Evolutionary conservation across 2,329 filamentous ascomycete species (phyloP), one percentile per base, ranked within the genome.

Genomic region (Aspergillus alliaceus): DNA sequence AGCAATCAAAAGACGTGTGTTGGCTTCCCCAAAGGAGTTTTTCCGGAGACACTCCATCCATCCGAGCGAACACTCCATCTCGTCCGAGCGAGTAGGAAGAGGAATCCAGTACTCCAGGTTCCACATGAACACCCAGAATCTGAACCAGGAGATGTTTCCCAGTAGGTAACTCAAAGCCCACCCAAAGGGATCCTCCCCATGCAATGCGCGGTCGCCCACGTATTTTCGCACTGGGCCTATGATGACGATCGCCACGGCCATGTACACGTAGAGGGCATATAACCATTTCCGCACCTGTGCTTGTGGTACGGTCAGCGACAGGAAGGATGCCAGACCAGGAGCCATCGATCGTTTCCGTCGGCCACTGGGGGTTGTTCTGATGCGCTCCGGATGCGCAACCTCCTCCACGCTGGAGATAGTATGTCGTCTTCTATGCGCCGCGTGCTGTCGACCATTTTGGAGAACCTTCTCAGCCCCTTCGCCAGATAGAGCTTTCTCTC

Each of bases 141-240:
- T 84, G 64, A 97, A 86, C 68, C 80, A 82, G 0, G 84, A 82
- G 11, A 93, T 70, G 65, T 96, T 90, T 12, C 93, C 93, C 59
- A 98, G 84, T 2, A 97, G 78, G 72, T 99, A 99, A 2, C 91
- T 89, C 11, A 97, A 74, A 0, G 91, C 93, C 95, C 95, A 99
- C 2, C 93, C 91, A 44, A 99, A 85, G 0, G 95, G 92, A 66
- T 99, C 95, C 51, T 86, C 78, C 15, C 85, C 86, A 32, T 82
- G 69, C 1, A 99, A 80, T 14, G 91, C 92, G 60, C 84, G 80
- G 42, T 77, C 75, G 37, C 82, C 77, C 50, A 98, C 85, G 64
- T 91, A 89, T 2, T 80, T 79, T 53, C 92, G 85, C 27, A 98
- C 82, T 0, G 87, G 89, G 3, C 86, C 75, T 3, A 96, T 75